These are phyloP conservation scores for Microcera coccophila DNA, from an alignment of 2,329 filamentous ascomycete genomes.

Conservation along the genomic window DNA sequence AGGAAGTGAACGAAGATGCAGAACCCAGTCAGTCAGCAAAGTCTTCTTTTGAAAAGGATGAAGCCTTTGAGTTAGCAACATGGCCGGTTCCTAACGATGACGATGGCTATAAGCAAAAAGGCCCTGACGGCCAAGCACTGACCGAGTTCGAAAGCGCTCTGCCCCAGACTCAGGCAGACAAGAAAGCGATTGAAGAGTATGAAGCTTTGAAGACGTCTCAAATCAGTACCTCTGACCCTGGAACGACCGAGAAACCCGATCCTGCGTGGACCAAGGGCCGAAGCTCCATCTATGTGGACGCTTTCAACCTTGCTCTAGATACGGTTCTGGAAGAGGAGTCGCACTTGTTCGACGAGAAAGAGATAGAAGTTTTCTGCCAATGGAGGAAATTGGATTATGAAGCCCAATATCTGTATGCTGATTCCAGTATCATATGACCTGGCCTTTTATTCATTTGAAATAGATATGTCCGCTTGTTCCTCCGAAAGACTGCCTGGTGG, in stretches of 20 bases:
- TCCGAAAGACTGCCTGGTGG: conserved; percentile 89
- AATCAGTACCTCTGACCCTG: conserved; percentile 31
- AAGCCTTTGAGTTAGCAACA: not conserved
- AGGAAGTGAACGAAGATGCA: conserved; percentile 19
- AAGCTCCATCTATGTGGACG: conserved; percentile 94
- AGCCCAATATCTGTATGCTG: conserved; percentile 76
- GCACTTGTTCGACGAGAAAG: conserved; percentile 79
- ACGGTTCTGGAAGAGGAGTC: conserved; percentile 86
- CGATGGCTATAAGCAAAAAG: conserved; percentile 14
- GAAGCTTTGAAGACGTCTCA: conserved; percentile 64
- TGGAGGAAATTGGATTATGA: conserved; percentile 78
- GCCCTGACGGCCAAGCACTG: conserved; percentile 15
- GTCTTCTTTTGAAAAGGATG: conserved; percentile 11
- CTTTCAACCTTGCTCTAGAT: conserved; percentile 87
- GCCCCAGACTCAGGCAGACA: conserved; percentile 61
- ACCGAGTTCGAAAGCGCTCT: conserved; percentile 53
- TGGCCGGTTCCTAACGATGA: conserved; percentile 10
- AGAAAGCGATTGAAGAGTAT: conserved; percentile 75
- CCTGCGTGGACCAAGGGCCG: conserved; percentile 65
- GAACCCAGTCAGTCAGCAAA: conserved; percentile 22
- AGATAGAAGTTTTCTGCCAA: conserved; percentile 69
- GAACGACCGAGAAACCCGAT: conserved; percentile 38
- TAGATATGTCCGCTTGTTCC: conserved; percentile 86
- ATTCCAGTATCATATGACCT: not conserved
- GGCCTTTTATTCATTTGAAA: conserved; percentile 8